phyloP scores from a whole-genome alignment of 2,329 filamentous ascomycete genomes.

The Colletotrichum tanaceti region DNA sequence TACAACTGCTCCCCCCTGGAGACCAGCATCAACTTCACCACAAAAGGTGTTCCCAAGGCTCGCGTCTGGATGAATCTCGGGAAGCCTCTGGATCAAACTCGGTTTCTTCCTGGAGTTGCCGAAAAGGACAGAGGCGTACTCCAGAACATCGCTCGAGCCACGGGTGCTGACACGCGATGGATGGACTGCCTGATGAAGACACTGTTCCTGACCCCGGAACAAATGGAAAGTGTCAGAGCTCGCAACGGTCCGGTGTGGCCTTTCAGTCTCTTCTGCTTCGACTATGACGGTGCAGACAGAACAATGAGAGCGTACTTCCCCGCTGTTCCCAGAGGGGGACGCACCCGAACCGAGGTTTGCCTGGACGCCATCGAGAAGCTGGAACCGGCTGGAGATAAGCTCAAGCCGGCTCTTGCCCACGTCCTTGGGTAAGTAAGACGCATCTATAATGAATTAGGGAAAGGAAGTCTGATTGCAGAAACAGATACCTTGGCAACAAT shows the following conservation, averaged over 20 bases:
- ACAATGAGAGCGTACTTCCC: conserved; percentile 6
- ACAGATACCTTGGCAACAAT: neutral
- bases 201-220: neutral
- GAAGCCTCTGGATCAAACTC: conserved; percentile 3
- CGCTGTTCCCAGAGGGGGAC: conserved; percentile 4
- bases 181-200: neutral
- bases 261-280: conserved; percentile 8
- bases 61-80: conserved; percentile 5
- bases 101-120: neutral
- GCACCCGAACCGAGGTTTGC: neutral
- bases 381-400: neutral
- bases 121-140: neutral
- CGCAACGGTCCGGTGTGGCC: neutral
- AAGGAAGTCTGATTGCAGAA: neutral
- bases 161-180: neutral
- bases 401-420: neutral
- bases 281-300: neutral
- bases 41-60: neutral
- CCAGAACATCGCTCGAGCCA: neutral
- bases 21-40: conserved; percentile 5
- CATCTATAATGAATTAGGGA: too few relatives aligned
- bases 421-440: neutral
- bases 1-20: conserved; percentile 2
- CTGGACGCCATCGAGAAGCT: neutral
- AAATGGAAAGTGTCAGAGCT: neutral